Base-by-base conservation (phyloP, 2,329 filamentous ascomycete genomes). In the Rutstroemia sp. region DNA sequence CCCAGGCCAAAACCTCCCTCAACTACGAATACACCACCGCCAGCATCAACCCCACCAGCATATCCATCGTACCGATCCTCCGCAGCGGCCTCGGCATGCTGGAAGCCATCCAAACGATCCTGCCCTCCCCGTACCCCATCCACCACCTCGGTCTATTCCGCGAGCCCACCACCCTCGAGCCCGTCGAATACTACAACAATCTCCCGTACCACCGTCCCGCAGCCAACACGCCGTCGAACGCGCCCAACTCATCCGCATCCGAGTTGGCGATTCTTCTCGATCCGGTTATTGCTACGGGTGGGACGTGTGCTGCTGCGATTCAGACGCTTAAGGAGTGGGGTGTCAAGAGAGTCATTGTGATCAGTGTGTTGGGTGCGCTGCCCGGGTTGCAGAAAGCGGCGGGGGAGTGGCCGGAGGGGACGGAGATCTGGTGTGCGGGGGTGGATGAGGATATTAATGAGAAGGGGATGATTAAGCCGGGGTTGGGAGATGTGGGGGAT, bases 161-260 rank as follows among this genome's bases (percentile, higher is more conserved):
- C 69, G 92, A 96, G 71, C 90, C 88, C 59, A 83, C 83, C 56
- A 92, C 89, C 46, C 85, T 96, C 56, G 84, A 90, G 67, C 90
- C 92, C 3, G 92, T 96, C 58, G 92, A 96, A 74, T 96, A 96
- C 80, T 96, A 96, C 81, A 96, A 96, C 78, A 96, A 96, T 73
- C 85, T 96, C 19, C 91, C 91, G 38, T 86, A 89, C 73, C 87
- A 90, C 73, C 70, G 77, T 41, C 68, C 76, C 30, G 52, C 63
- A 3, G 67, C 67, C 47, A 74, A 74, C 60, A 69, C 72, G 37
- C 69, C 73, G 50, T 66, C 74, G 45, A 59, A 63, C 39, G 65
- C 70, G 45, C 74, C 74, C 46, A 77, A 73, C 49, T 60, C 69
- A 5, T 61, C 64, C 9, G 67, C 68, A 21, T 72, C 81, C 1